phyloP scores from a whole-genome alignment of 352 stramenopile genomes.

The Achlya hypogyna region DNA sequence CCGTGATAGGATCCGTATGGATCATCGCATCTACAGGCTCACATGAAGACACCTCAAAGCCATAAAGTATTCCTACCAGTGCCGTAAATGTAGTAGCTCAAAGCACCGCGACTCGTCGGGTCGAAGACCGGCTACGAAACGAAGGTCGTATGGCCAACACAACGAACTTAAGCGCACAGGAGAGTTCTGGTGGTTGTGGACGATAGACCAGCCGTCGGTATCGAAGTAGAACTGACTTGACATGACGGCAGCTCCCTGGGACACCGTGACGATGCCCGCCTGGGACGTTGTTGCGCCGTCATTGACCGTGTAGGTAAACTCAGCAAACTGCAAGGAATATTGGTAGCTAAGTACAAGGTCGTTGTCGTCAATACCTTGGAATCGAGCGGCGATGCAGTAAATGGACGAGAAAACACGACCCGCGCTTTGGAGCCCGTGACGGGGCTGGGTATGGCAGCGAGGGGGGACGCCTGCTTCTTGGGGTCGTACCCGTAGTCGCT shows the following conservation, averaged over 20 bases:
- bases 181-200: slow-evolving; percentile 42
- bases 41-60: neutral
- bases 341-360: neutral
- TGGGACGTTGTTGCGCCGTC: slow-evolving; percentile 53
- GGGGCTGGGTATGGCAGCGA: slow-evolving; percentile 38
- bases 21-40: slow-evolving; percentile 38
- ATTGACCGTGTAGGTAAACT: slow-evolving; percentile 81
- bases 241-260: slow-evolving; percentile 52
- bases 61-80: slow-evolving; percentile 16
- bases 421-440: slow-evolving; percentile 83
- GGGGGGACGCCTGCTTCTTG: slow-evolving; percentile 49
- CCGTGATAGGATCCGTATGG: slow-evolving; percentile 44
- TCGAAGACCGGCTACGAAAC: slow-evolving; percentile 32
- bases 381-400: slow-evolving; percentile 44
- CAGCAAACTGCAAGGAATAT: slow-evolving; percentile 46
- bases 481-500: slow-evolving; percentile 85
- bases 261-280: slow-evolving; percentile 73
- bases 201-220: slow-evolving; percentile 69
- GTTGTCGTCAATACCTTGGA: slow-evolving; percentile 36
- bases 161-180: neutral
- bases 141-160: neutral
- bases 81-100: slow-evolving; percentile 88
- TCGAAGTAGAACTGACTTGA: slow-evolving; percentile 75
- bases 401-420: slow-evolving; percentile 69
- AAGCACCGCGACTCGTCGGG: slow-evolving; percentile 41